A percentile compares a stretch with the other conserved stretches of the same genome.
These are phyloP conservation scores for Oryza coarctata DNA, from an alignment of 176 grass and related monocot species.

Conservation along the genomic window DNA sequence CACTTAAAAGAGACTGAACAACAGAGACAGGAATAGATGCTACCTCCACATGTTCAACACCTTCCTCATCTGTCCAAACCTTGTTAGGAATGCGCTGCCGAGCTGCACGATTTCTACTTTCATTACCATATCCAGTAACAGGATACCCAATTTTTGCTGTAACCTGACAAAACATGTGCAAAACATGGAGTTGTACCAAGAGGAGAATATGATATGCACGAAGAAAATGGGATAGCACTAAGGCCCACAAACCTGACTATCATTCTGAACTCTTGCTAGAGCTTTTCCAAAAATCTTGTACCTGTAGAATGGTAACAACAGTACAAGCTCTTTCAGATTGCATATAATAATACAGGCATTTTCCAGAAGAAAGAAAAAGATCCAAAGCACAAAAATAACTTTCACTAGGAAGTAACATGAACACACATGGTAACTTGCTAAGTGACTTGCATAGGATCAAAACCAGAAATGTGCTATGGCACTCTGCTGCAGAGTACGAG, in stretches of 20 bases:
- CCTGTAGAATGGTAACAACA: constrained; percentile 41
- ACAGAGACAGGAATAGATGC: constrained; percentile 5
- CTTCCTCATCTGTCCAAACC: constrained; percentile 95
- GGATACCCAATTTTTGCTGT: constrained; percentile 81
- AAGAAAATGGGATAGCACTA: neutral
- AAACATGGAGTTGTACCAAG: constrained; percentile 19
- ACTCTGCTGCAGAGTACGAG: neutral
- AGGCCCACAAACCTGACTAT: constrained; percentile 60
- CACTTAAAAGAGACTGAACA: neutral
- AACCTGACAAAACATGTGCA: constrained; percentile 46
- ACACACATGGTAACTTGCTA: constrained; percentile 17
- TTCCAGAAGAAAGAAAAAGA: neutral
- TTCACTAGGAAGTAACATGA: constrained; percentile 3
- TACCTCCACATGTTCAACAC: constrained; percentile 96
- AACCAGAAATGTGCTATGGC: neutral
- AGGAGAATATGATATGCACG: constrained; percentile 10
- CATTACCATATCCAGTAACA: constrained; percentile 94
- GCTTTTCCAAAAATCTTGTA: constrained; percentile 97
- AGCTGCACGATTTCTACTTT: constrained; percentile 90
- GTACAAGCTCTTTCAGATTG: constrained; percentile 6
- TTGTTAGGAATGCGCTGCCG: constrained; percentile 81
- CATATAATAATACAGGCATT: neutral
- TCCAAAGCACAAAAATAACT: neutral
- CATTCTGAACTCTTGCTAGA: constrained; percentile 81
- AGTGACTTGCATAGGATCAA: constrained; percentile 4